These are phyloP conservation scores for Phytophthora lateralis DNA, from an alignment of 352 stramenopile species.

Conservation along the genomic window DNA sequence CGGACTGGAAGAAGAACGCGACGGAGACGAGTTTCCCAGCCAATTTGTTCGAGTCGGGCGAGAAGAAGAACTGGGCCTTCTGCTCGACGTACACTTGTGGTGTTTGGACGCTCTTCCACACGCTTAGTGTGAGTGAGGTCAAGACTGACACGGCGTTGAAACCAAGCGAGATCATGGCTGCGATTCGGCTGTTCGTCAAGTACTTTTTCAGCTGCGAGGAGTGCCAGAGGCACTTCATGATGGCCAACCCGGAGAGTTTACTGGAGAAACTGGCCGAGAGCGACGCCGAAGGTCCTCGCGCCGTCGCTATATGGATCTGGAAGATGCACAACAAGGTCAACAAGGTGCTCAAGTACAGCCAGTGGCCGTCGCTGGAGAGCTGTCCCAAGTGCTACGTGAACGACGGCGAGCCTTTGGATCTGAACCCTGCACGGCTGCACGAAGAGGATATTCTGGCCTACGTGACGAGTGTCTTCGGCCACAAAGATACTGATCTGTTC, in stretches of 20 bases:
- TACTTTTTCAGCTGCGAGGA: conserved; percentile 85
- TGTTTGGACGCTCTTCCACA: conserved; percentile 83
- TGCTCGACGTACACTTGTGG: conserved; percentile 83
- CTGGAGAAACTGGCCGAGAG: conserved; percentile 49
- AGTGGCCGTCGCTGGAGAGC: conserved; percentile 55
- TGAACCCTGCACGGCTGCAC: conserved; percentile 51
- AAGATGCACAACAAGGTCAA: conserved; percentile 89
- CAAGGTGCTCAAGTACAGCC: conserved; percentile 68
- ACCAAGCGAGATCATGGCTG: conserved; percentile 57
- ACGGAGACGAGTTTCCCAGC: conserved; percentile 57
- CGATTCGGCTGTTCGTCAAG: conserved; percentile 72
- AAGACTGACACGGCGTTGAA: conserved; percentile 40
- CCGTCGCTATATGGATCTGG: conserved; percentile 78
- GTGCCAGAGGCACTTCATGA: conserved; percentile 75
- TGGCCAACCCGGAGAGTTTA: conserved; percentile 62
- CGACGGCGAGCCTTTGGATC: conserved; percentile 44
- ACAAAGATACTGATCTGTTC: conserved; percentile 53
- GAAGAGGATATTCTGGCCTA: conserved; percentile 57
- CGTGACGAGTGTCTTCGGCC: conserved; percentile 56
- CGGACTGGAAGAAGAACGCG: conserved; percentile 63
- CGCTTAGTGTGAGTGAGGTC: conserved; percentile 52
- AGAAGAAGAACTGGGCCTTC: conserved; percentile 56
- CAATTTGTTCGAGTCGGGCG: conserved; percentile 56
- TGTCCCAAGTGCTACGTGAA: conserved; percentile 63
- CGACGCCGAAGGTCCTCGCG: conserved; percentile 44